A percentile compares a stretch with the other conserved stretches of the same genome.
These are phyloP conservation scores for Mallotus japonicus DNA, from an alignment of 441 rosid genomes.

Conservation along the genomic window DNA sequence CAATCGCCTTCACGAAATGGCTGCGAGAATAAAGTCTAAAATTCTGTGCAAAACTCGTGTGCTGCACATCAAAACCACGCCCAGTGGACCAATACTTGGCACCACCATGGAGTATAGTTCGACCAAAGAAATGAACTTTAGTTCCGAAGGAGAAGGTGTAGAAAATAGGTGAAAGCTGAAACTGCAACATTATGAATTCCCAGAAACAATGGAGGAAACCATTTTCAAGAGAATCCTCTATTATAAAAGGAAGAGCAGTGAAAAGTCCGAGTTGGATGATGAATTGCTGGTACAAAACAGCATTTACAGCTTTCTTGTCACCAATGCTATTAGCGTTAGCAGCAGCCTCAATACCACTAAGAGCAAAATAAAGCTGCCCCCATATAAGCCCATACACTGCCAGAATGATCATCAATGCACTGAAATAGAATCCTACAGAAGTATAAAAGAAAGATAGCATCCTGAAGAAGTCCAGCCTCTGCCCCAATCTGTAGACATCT, in stretches of 20 bases:
- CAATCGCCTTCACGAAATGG: constrained; percentile 87
- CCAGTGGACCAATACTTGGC: constrained; percentile 90
- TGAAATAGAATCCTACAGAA: constrained; percentile 74
- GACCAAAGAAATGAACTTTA: constrained; percentile 81
- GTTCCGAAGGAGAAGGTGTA: constrained; percentile 97
- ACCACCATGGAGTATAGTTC: constrained; percentile 92
- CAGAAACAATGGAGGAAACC: constrained; percentile 74
- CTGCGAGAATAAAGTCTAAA: constrained; percentile 84
- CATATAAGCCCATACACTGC: constrained; percentile 76
- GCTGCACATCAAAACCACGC: constrained; percentile 91
- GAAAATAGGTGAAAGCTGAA: constrained; percentile 85
- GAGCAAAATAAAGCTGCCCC: constrained; percentile 83
- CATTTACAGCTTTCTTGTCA: constrained; percentile 62
- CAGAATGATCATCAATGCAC: constrained; percentile 72
- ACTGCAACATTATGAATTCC: constrained; percentile 80
- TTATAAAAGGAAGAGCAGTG: constrained; percentile 87
- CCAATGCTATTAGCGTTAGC: constrained; percentile 42
- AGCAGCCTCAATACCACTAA: constrained; percentile 71
- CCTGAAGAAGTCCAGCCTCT: constrained; percentile 84
- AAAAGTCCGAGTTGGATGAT: constrained; percentile 87
- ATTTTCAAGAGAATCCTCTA: constrained; percentile 82
- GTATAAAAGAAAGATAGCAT: constrained; percentile 88
- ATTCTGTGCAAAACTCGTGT: constrained; percentile 80
- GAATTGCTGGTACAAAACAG: constrained; percentile 82
- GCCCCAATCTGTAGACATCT: constrained; percentile 85